Evolutionary conservation across 1,284 basidiomycete genomes (phyloP), one percentile per base, ranked within the genome.

Genomic region (Erythrobasidium hasegawianum): DNA sequence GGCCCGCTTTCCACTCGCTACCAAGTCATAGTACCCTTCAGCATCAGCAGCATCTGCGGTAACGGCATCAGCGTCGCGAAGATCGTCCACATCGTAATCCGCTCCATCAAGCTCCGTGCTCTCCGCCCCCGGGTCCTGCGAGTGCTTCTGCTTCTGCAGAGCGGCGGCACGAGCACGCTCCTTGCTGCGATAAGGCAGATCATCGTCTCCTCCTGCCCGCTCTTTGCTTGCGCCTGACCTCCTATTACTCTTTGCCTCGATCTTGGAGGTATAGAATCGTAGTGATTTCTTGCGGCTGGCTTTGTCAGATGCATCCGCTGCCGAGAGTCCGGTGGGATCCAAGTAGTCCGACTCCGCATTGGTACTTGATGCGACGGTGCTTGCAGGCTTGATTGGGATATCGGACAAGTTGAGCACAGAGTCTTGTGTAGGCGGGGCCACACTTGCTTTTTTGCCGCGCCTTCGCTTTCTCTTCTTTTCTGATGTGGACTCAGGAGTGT

Each of bases 1-100:
- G 64, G 85, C 84, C 67, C 85, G 86, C 72, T 85, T 84, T 69
- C 83, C 81, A 72, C 83, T 83, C 80, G 89, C 86, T 69, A 96
- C 86, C 52, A 95, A 83, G 64, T 92, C 87, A 74, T 96, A 95
- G 78, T 96, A 96, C 8, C 87, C 90, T 64, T 87, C 80, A 7
- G 68, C 79, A 9, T 73, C 78, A 22, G 75, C 59, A n/a, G 76
- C 72, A 70, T 70, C 77, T 49, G 74, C 77, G 53, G 78, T 79
- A 39, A 78, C 78, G 54, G 77, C 76, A 52, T 76, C 75, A 16
- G 77, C 77, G 24, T 81, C 77, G 70, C 83, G 80, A 68, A 81
- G 76, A 70, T 81, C 80, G 71, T 80, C 80, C 72, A 82, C 82
- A 59, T 76, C 78, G 72, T 74, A 80, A 33, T 79, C 78, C 14